Evolutionary conservation across 139 green algal species (phyloP), one percentile per base, ranked within the genome.

Genomic region (Picochlorum sp.): DNA sequence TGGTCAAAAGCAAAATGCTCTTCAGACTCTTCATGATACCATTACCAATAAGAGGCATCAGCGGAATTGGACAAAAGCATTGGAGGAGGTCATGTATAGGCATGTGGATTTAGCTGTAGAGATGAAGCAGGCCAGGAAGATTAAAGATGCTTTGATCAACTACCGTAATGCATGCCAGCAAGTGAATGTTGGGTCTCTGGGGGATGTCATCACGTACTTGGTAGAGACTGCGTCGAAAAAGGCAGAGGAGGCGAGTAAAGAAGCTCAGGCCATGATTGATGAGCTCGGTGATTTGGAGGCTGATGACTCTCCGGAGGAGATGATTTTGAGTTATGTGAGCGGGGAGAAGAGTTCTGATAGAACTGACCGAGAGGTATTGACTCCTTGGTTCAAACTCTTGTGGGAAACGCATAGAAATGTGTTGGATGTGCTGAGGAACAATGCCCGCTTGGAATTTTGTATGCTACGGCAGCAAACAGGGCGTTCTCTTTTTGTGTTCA

Each of bases 351-450:
- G 76, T 79, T 76, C 90, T 82, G 94, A 98, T 70, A 87, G 90
- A 62, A 90, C 87, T 4, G 94, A 98, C 70, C 79, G 94, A 20
- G 91, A 97, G 83, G 71, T 95, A 56, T 93, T 98, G 13, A 98
- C 94, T 8, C 94, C 94, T 21, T 99, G 94, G 94, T 98, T 99
- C 85, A 95, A 96, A 72, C 98, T 99, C 69, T 79, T 98, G 70
- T 99, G 94, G 94, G 94, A 99, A 80, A 88, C 86, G 8, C 97
- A 99, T 83, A 79, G 92, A 60, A 77, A 77, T 41, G 67, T 69
- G 38, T 82, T 99, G 63, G 94, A 99, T 71, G 94, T 98, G 55
- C 81, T 99, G 77, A 84, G 90, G 59, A 98, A 96, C 83, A 98
- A 98, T 79, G 87, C 83, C 57, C 92, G 95, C 68, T 86, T 98